Percentiles rank a stretch among this genome's conserved stretches.
Conservation (phyloP, 176 grass and related monocot genomes). For the Ensete glaucum region DNA sequence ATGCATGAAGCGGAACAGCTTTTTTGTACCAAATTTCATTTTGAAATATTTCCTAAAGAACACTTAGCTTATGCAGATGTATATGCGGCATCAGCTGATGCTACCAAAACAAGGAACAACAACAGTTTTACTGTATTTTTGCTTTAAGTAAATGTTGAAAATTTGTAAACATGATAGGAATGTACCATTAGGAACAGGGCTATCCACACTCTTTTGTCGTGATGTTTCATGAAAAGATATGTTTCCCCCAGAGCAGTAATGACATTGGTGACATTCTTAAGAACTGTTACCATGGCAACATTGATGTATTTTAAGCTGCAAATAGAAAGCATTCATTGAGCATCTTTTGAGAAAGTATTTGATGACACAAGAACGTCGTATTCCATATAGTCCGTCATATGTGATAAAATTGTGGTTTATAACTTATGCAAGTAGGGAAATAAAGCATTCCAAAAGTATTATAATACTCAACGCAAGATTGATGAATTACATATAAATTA, state of each 20-base stretch:
- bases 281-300: conserved; percentile 91
- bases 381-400: not conserved
- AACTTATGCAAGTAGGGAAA: not conserved
- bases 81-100: no score
- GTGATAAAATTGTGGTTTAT: not conserved
- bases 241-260: conserved; percentile 90
- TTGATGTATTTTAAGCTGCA: conserved; percentile 97
- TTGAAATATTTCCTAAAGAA: not conserved
- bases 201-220: conserved; percentile 79
- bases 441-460: not conserved
- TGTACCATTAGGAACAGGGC: conserved; percentile 80
- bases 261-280: conserved; percentile 95
- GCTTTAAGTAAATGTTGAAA: not conserved
- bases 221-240: conserved; percentile 81
- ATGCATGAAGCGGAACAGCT: not conserved
- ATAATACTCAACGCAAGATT: not conserved
- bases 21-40: not conserved
- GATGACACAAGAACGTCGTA: not conserved
- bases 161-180: conserved; percentile 10
- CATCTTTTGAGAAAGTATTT: conserved; percentile 1
- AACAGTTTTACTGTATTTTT: not conserved
- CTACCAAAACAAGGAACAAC: not conserved
- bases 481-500: not conserved
- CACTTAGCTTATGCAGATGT: not conserved
- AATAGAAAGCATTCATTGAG: conserved; percentile 13